phyloP scores from a whole-genome alignment of 2,329 filamentous ascomycete species.

The Claviceps capensis region DNA sequence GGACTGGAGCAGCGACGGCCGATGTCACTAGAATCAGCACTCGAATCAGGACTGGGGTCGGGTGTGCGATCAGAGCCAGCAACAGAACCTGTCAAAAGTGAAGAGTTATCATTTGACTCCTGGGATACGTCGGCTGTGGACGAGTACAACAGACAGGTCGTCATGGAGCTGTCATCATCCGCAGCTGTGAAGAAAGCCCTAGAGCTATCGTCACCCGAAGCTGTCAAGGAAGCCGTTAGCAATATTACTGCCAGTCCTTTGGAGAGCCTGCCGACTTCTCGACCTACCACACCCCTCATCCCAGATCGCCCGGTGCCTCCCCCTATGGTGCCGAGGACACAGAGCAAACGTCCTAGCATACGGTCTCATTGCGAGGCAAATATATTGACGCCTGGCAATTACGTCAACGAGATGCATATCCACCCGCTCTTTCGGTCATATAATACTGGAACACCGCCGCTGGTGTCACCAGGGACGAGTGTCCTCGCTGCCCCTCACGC shows the following conservation, averaged over 20 bases:
- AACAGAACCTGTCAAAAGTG: conserved; percentile 19
- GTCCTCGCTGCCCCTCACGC: conserved; percentile 58
- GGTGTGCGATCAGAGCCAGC: conserved; percentile 14
- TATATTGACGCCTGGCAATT: conserved; percentile 11
- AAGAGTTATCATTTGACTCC: conserved; percentile 55
- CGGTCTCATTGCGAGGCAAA: conserved; percentile 16
- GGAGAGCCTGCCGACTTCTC: conserved; percentile 48
- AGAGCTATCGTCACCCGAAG: conserved; percentile 30
- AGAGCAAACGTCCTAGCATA: conserved; percentile 36
- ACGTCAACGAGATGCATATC: conserved; percentile 50
- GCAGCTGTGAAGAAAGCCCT: conserved; percentile 21
- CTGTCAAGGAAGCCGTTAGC: conserved; percentile 45
- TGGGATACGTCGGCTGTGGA: conserved; percentile 64
- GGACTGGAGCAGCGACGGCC: conserved; percentile 28
- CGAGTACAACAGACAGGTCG: conserved; percentile 43
- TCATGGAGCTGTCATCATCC: conserved; percentile 32
- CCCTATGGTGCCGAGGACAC: conserved; percentile 28
- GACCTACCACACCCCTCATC: conserved; percentile 38
- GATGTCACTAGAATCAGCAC: conserved; percentile 33
- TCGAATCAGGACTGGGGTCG: too few species aligned
- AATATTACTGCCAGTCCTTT: conserved; percentile 56
- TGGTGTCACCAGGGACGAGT: conserved; percentile 54
- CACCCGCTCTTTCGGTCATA: conserved; percentile 67
- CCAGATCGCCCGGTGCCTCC: conserved; percentile 36
- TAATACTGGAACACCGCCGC: conserved; percentile 43